A percentile compares a stretch with the other conserved stretches of the same genome.
Evolutionary conservation across 2,329 filamentous ascomycete genomes (phyloP).

Genomic region (Colletotrichum trifolii): DNA sequence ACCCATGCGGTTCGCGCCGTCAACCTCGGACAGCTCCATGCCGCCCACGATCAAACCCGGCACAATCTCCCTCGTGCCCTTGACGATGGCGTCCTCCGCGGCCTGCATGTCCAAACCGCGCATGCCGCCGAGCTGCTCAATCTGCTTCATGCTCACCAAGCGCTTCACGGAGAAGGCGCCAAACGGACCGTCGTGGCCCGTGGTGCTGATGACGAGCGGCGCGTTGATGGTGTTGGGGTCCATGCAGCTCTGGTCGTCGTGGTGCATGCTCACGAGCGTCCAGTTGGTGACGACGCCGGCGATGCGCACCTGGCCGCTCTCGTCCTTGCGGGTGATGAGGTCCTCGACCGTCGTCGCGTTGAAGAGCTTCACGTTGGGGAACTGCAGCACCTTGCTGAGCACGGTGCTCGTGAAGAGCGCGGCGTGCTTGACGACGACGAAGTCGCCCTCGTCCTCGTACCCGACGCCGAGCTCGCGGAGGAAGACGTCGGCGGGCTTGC

Average conservation of each 20-base stretch:
- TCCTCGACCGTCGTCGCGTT: constrained; percentile 95
- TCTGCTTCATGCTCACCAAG: constrained; percentile 85
- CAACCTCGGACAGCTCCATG: constrained; percentile 92
- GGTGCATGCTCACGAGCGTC: constrained; percentile 89
- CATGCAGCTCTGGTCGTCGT: constrained; percentile 94
- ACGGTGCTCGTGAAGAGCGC: constrained; percentile 92
- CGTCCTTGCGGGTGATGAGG: constrained; percentile 80
- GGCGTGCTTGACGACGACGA: constrained; percentile 93
- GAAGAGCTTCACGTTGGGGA: constrained; percentile 96
- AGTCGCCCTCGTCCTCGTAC: constrained; percentile 82
- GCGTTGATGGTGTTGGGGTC: constrained; percentile 98
- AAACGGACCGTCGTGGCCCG: constrained; percentile 90
- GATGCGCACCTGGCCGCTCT: constrained; percentile 70
- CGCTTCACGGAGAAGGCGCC: constrained; percentile 93
- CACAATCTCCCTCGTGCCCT: constrained; percentile 87
- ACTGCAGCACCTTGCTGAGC: constrained; percentile 81
- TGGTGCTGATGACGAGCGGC: constrained; percentile 87
- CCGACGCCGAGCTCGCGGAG: constrained; percentile 83
- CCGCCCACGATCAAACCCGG: constrained; percentile 92
- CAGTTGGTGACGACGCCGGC: constrained; percentile 96
- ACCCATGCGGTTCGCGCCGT: constrained; percentile 92
- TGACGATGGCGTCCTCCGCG: constrained; percentile 94
- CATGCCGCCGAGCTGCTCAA: constrained; percentile 91
- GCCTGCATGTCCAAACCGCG: constrained; percentile 91
- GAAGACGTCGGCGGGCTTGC: constrained; percentile 90